phyloP scores from a whole-genome alignment of 2,329 filamentous ascomycete species.

The Colletotrichum sansevieriae region DNA sequence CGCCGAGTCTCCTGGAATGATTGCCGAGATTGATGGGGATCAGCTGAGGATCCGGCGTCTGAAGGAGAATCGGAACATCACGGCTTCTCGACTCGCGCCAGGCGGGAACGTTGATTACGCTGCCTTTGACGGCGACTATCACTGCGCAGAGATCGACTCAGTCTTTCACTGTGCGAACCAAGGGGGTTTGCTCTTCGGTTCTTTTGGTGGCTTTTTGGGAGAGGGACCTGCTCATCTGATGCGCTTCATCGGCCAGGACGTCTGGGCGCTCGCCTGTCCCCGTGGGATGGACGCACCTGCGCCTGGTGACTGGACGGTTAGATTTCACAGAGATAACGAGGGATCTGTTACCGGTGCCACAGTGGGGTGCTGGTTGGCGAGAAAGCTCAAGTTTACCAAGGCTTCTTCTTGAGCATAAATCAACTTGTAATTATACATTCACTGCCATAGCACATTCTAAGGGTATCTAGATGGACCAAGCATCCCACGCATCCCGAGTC shows the following conservation, averaged over 20 bases:
- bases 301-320: conserved; percentile 58
- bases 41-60: conserved; percentile 46
- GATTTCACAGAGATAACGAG: conserved; percentile 48
- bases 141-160: conserved; percentile 53
- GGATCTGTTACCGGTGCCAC: conserved; percentile 46
- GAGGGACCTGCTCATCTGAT: conserved; percentile 53
- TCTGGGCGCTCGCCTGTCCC: conserved; percentile 54
- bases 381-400: conserved; percentile 42
- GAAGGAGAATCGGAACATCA: conserved; percentile 42
- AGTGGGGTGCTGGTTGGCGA: conserved; percentile 57
- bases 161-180: conserved; percentile 51
- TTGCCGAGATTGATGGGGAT: conserved; percentile 49
- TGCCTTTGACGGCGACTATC: conserved; percentile 50
- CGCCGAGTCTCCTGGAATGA: conserved; percentile 45
- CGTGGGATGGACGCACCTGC: conserved; percentile 56
- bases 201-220: conserved; percentile 57
- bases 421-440: too few species aligned
- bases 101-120: conserved; percentile 43
- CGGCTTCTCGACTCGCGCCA: neutral
- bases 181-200: conserved; percentile 55
- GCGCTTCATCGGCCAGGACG: conserved; percentile 53
- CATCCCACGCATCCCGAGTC: too few species aligned
- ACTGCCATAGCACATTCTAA: too few species aligned
- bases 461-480: too few species aligned
- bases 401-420: too few species aligned